These are phyloP conservation scores for Lasiosphaeria ovina DNA, from an alignment of 495 filamentous ascomycete genomes.

Conservation along the genomic window DNA sequence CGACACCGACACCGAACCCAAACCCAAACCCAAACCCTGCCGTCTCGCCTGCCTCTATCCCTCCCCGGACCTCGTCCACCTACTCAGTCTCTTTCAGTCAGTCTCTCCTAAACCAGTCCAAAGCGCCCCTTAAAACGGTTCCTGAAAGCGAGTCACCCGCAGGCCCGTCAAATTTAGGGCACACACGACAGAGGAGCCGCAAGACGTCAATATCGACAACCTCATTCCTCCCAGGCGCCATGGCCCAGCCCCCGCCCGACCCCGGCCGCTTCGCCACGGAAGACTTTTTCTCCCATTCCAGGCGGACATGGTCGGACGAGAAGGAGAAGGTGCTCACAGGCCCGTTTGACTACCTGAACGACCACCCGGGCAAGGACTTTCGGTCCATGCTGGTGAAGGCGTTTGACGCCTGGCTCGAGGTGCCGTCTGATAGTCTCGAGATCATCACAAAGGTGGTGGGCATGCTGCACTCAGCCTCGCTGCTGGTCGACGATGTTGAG, in stretches of 20 bases:
- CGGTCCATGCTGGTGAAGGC: slow-evolving; percentile 80
- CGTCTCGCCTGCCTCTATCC: slow-evolving; percentile 63
- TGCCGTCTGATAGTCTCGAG: slow-evolving; percentile 71
- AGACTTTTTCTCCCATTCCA: slow-evolving; percentile 39
- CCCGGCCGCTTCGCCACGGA: slow-evolving; percentile 47
- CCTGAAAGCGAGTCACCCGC: slow-evolving; percentile 57
- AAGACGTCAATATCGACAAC: slow-evolving; percentile 31
- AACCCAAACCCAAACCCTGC: slow-evolving; percentile 20
- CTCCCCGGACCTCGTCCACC: slow-evolving; percentile 69
- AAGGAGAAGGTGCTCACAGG: slow-evolving; percentile 80
- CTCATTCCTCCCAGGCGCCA: slow-evolving; percentile 29
- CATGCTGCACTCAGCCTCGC: slow-evolving; percentile 91
- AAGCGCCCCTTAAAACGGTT: slow-evolving; percentile 53
- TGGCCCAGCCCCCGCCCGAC: slow-evolving; percentile 39
- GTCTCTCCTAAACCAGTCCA: slow-evolving; percentile 31
- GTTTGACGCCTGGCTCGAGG: slow-evolving; percentile 87
- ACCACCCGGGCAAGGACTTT: slow-evolving; percentile 89
- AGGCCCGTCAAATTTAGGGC: slow-evolving; percentile 10
- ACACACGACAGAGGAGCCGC: slow-evolving; percentile 34
- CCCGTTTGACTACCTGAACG: slow-evolving; percentile 84
- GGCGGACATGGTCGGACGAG: slow-evolving; percentile 59
- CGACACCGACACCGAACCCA: no score
- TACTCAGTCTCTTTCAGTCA: slow-evolving; percentile 22
- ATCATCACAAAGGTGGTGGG: slow-evolving; percentile 85
- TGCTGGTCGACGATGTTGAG: slow-evolving; percentile 92